phyloP scores from a whole-genome alignment of 345 rosid genomes.

The Carallia pectinifolia region DNA sequence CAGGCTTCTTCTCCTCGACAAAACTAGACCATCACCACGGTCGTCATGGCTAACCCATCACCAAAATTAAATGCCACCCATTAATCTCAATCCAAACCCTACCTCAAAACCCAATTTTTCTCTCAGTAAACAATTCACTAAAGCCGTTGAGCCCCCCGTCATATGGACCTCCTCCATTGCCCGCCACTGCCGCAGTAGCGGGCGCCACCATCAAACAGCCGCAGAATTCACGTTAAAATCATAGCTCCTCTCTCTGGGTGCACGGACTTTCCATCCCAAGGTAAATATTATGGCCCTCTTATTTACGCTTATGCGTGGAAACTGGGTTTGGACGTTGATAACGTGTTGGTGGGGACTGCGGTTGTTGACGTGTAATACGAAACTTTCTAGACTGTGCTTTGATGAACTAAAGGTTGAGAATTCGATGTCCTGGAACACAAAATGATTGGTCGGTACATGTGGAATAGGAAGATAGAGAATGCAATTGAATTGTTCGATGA shows the following conservation, averaged over 20 bases:
- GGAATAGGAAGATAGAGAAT: constrained; percentile 5
- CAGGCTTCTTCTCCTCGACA: background rate
- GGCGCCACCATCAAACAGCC: constrained; percentile 51
- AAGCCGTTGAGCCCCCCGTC: constrained; percentile 33
- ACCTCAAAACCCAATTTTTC: constrained; percentile 17
- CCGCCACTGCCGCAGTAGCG: constrained; percentile 49
- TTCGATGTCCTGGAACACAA: constrained; percentile 24
- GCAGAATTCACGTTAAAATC: constrained; percentile 52
- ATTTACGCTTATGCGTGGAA: constrained; percentile 64
- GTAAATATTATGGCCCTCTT: constrained; percentile 41
- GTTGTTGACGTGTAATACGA: constrained; percentile 21
- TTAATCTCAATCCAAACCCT: constrained; percentile 5
- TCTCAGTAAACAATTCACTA: constrained; percentile 11
- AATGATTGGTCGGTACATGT: constrained; percentile 24
- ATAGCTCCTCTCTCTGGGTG: constrained; percentile 54
- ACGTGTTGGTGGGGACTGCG: constrained; percentile 28
- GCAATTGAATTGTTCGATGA: constrained; percentile 25
- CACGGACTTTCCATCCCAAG: constrained; percentile 34
- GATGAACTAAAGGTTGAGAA: constrained; percentile 14
- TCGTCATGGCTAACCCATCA: constrained; percentile 16
- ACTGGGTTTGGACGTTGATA: constrained; percentile 25
- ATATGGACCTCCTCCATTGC: constrained; percentile 75
- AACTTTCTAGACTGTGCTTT: constrained; percentile 18
- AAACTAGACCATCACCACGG: background rate
- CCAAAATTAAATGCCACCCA: constrained; percentile 12